Conservation (phyloP, 305 asterid genomes). For the Fraxinus paxiana region DNA sequence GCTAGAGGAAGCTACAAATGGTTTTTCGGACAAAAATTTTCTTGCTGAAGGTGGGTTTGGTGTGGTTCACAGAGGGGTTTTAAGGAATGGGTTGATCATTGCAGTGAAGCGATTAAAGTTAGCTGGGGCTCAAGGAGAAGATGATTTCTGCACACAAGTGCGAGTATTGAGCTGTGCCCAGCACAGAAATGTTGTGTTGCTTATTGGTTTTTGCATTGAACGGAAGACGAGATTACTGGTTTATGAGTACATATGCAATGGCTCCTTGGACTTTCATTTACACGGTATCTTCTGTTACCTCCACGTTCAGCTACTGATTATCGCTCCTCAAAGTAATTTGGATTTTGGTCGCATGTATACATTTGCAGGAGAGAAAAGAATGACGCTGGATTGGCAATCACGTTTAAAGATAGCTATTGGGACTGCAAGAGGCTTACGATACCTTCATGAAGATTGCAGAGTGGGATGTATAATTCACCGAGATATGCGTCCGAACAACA, state of each 20-base stretch:
- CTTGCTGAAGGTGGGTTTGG: conserved; percentile 72
- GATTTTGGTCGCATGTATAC: neutral
- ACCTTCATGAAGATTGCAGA: conserved; percentile 93
- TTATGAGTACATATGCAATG: conserved; percentile 76
- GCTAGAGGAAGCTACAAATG: conserved; percentile 66
- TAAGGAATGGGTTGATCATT: conserved; percentile 61
- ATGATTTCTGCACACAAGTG: conserved; percentile 82
- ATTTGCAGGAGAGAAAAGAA: conserved; percentile 49
- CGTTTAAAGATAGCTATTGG: conserved; percentile 77
- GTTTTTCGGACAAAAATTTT: conserved; percentile 56
- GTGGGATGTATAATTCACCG: conserved; percentile 80
- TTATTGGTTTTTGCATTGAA: conserved; percentile 69
- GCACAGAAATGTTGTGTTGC: conserved; percentile 78
- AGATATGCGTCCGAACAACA: conserved; percentile 73
- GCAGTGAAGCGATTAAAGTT: conserved; percentile 70
- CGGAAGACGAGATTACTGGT: conserved; percentile 62
- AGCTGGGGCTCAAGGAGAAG: conserved; percentile 57
- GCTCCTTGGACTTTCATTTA: conserved; percentile 70
- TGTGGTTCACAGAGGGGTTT: conserved; percentile 64
- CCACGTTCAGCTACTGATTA: neutral
- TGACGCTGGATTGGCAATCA: conserved; percentile 56
- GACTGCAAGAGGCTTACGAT: conserved; percentile 83
- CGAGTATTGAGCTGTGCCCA: conserved; percentile 84
- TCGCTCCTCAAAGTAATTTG: conserved; percentile 3
- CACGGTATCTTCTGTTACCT: conserved; percentile 55